Base-by-base conservation (phyloP, 129 eudicot genomes). In the Arctium lappa region DNA sequence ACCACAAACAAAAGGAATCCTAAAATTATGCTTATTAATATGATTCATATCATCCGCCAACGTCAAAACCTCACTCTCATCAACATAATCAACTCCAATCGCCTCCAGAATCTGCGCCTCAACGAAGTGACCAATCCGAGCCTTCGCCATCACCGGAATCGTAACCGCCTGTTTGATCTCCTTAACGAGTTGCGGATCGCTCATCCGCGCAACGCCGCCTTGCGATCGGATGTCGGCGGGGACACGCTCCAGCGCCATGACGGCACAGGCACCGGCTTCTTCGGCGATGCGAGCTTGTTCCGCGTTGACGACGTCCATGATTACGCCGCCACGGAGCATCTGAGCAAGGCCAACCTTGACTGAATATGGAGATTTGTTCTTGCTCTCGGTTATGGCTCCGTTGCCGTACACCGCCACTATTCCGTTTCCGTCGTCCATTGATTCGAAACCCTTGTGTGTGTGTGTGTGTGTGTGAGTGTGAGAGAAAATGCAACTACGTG, bases 251-350 rank as follows among this genome's bases (percentile, higher is more conserved):
- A 85, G 70, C 0, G 88, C 90, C 88, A 87, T 87, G 81, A 87
- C 90, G 73, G 88, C 88, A 73, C 90, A 87, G 1, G 90, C 90
- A n/a, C 90, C 90, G 53, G 90, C 90, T 34, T 84, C 88, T 60
- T 87, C 90, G 0, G 90, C 90, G 1, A 87, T 74, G 4, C 88
- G 88, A 3, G 90, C 90, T 74, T 87, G 90, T 6, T 87, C 90
- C n/a, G 86, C 88, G 86, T 81, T 87, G 9, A 85, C 86, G 48
- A 87, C 90, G 84, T 87, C 88, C 88, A 87, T 85, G 63, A 87
- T 84, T n/a, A 85, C 90, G 82, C 90, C 90, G 79, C 90, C 90
- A 0, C 90, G 86, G 12, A 87, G 90, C 90, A 87, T 87, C 72
- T 87, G 90, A 11, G 90, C 90, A 0, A 87, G 79, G 4, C 90